Percentiles rank a stretch among this genome's conserved stretches.
phyloP scores from a whole-genome alignment of 2,329 filamentous ascomycete species.

The Alternaria sp. region DNA sequence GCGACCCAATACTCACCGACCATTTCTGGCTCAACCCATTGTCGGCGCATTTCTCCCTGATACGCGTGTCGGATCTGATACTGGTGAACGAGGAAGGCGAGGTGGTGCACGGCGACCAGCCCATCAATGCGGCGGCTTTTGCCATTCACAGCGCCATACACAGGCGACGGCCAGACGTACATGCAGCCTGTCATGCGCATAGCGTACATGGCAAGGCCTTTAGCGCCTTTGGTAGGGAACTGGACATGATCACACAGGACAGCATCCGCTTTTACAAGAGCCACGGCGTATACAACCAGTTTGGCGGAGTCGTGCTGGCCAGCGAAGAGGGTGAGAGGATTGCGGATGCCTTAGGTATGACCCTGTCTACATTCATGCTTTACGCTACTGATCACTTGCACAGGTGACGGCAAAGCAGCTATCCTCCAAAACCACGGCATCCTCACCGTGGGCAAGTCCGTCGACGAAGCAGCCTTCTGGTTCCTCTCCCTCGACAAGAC shows the following conservation, averaged over 20 bases:
- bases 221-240: conserved; percentile 53
- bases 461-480: conserved; percentile 56
- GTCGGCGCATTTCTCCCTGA: conserved; percentile 53
- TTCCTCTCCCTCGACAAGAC: conserved; percentile 55
- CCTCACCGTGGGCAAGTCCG: conserved; percentile 46
- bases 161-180: conserved; percentile 44
- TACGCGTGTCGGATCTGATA: conserved; percentile 52
- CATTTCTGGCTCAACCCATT: conserved; percentile 53
- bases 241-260: conserved; percentile 59
- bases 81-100: conserved; percentile 53
- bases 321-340: conserved; percentile 54
- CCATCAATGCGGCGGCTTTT: conserved; percentile 56
- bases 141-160: conserved; percentile 55
- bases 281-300: conserved; percentile 51
- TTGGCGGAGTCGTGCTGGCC: conserved; percentile 52
- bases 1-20: conserved; percentile 43
- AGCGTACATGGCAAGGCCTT: conserved; percentile 56
- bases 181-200: conserved; percentile 55
- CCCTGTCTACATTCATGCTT: background rate
- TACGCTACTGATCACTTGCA: background rate
- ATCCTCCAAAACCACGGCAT: conserved; percentile 51
- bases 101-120: conserved; percentile 49
- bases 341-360: conserved; percentile 44
- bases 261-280: conserved; percentile 50
- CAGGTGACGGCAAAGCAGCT: conserved; percentile 43